Base-by-base conservation (phyloP, 495 filamentous ascomycete species). In the Corynascus novoguineensis region DNA sequence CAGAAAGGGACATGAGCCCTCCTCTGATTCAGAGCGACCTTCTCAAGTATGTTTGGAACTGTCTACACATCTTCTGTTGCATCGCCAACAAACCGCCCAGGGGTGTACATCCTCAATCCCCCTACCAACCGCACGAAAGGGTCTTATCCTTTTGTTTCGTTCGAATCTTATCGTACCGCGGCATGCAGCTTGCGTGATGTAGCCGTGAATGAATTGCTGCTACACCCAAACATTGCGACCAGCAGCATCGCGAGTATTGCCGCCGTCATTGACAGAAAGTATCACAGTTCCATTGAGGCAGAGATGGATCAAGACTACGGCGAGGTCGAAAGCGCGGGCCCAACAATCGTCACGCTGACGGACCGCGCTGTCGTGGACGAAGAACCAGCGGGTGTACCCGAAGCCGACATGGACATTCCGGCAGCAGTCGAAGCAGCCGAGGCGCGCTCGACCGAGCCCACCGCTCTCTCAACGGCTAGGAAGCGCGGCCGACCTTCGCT, bases 1-100 rank as follows among this genome's bases (percentile, higher is more conserved):
- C 28, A 6, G 61, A 58, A 2, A 53, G 28, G 19, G 40, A 27
- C 5, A 45, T 58, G 25, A 50, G 25, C 12, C 32, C 65, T 10
- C 49, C 55, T 47, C 57, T 56, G 14, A 37, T 68, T n/a, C 50
- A 62, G 37, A 68, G 65, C 49, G 65, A 68, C 47, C 28, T 68
- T 11, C 38, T 56, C 24, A 47, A 52, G 65, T 66, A 62, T 64
- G 64, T 64, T 31, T 25, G 48, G 10, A 1, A 32, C 1, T n/a
- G 6, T 19, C 27, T 15, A 31, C 31, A 21, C 48, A 17, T 17
- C 55, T 59, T 10, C 15, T 14, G 9, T 19, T 34, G 25, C 17
- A 12, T 53, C 6, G 40, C 28, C 28, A 31, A 22, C n/a, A 17
- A 34, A 29, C 52, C 28, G 6, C 25, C 31, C 25, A 17, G 25